Evolutionary conservation across 169 alveolate genomes (phyloP).

Genomic region (Plasmodium gonderi): DNA sequence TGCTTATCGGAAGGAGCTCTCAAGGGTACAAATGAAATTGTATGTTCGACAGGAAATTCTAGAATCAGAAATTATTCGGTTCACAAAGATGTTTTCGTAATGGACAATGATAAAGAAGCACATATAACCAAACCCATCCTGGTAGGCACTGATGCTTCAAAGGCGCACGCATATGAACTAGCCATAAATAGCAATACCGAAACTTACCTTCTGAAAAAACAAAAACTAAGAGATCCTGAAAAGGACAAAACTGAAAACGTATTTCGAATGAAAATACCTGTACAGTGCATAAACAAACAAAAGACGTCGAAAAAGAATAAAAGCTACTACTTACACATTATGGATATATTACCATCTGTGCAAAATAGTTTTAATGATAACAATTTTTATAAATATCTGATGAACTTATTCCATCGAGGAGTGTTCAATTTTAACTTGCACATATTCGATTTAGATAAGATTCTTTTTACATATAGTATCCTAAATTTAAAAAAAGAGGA

Average conservation of each 20-base stretch:
- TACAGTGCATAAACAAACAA: not conserved
- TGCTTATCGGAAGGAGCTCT: not conserved
- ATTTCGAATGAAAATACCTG: not conserved
- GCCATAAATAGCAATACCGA: not conserved
- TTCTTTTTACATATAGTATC: constrained; percentile 20
- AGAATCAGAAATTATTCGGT: too few species aligned
- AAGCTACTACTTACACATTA: constrained; percentile 24
- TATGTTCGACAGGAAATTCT: not conserved
- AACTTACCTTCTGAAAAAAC: not conserved
- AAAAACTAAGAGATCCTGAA: not conserved
- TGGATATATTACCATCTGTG: constrained; percentile 31
- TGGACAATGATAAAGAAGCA: too few species aligned
- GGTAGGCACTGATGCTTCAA: too few species aligned
- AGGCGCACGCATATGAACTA: not conserved
- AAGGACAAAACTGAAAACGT: not conserved
- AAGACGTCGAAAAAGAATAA: constrained; percentile 6
- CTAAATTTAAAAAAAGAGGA: constrained; percentile 2
- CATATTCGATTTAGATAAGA: constrained; percentile 56
- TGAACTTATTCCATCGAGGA: constrained; percentile 11
- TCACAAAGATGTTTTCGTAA: too few species aligned
- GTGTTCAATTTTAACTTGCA: constrained; percentile 20
- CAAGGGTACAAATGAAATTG: not conserved
- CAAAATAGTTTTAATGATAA: not conserved
- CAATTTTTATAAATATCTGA: constrained; percentile 1
- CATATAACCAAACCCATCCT: not conserved